These are phyloP conservation scores for Daphne laureola DNA, from an alignment of 441 rosid genomes.

Conservation along the genomic window DNA sequence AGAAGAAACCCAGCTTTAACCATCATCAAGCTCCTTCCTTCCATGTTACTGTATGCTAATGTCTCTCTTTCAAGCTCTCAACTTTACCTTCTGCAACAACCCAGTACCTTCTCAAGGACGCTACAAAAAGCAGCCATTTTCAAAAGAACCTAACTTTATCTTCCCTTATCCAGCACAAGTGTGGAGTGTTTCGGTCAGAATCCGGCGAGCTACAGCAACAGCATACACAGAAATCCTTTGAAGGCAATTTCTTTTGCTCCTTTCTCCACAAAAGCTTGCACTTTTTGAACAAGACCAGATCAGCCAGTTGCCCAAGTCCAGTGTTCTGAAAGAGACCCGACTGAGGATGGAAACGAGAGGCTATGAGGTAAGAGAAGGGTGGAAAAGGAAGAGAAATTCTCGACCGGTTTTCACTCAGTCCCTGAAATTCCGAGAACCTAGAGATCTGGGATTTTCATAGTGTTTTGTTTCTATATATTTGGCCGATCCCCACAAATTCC, in stretches of 20 bases:
- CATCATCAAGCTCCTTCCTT: conserved; percentile 28
- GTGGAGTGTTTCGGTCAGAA: conserved; percentile 17
- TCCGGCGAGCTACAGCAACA: conserved; percentile 14
- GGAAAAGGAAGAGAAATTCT: conserved; percentile 32
- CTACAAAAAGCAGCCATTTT: conserved; percentile 25
- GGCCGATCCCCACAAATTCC: conserved; percentile 44
- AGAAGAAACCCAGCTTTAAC: conserved; percentile 48
- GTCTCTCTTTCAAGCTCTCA: conserved; percentile 25
- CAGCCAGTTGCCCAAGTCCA: conserved; percentile 28
- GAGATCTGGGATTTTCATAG: conserved; percentile 65
- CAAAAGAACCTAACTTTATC: conserved; percentile 19
- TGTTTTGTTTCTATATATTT: conserved; percentile 20
- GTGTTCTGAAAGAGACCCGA: conserved; percentile 14
- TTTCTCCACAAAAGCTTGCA: conserved; percentile 1
- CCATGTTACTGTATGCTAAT: conserved; percentile 24
- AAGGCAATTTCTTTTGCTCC: conserved; percentile 11
- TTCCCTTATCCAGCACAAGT: conserved; percentile 21
- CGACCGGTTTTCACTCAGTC: conserved; percentile 26
- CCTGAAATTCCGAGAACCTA: conserved; percentile 63
- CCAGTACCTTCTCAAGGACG: conserved; percentile 16
- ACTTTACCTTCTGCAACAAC: conserved; percentile 18
- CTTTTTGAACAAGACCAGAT: conserved; percentile 11
- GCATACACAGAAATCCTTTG: conserved; percentile 19
- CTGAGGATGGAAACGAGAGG: conserved; percentile 17
- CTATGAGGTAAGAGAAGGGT: conserved; percentile 21